Evolutionary conservation across 2,329 filamentous ascomycete genomes (phyloP), one percentile per base, ranked within the genome.

Genomic region (Pseudocercospora crystallina): DNA sequence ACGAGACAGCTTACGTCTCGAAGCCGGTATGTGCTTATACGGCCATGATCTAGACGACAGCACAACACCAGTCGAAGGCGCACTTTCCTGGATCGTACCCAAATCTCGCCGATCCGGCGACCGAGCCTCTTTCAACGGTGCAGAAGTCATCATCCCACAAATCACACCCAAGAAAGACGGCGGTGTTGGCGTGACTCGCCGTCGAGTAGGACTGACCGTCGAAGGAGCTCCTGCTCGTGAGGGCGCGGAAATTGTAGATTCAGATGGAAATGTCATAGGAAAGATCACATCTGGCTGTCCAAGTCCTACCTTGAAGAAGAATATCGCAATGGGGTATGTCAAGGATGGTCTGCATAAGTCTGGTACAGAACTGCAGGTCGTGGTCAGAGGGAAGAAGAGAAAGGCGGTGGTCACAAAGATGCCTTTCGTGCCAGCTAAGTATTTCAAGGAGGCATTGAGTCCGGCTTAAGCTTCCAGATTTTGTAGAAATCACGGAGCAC

Each of bases 21-120:
- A 99, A 75, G 94, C 94, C 0, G 94, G 94, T 54, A 95, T 99
- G 92, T 99, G 94, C 72, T 80, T 99, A n/a, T 99, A 99, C 74
- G 94, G 94, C n/a, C 90, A 97, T 73, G 94, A 99, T 70, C 81
- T 99, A 33, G 85, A 95, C 69, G 92, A 96, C 51, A 76, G 76
- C 0, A 86, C 81, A 9, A 88, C 86, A 1, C 85, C 86, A 1
- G 83, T 86, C 4, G 81, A 84, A 66, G 85, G 80, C 1, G 78
- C 76, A 1, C 73, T 89, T 0, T 77, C 77, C 53, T 99, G 94
- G 92, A 82, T 96, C 65, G 85, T 99, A 53, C 85, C 87, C 58
- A 90, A 90, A 67, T 82, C 86, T 49, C 83, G 92, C 13, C 85
- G 85, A 47, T 74, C 80, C 15, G 73, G 74, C 4, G 62, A 65